Percentiles rank a stretch among this genome's conserved stretches.
Conservation (phyloP, 139 green algal species). For the Spirogloea muscicola region DNA sequence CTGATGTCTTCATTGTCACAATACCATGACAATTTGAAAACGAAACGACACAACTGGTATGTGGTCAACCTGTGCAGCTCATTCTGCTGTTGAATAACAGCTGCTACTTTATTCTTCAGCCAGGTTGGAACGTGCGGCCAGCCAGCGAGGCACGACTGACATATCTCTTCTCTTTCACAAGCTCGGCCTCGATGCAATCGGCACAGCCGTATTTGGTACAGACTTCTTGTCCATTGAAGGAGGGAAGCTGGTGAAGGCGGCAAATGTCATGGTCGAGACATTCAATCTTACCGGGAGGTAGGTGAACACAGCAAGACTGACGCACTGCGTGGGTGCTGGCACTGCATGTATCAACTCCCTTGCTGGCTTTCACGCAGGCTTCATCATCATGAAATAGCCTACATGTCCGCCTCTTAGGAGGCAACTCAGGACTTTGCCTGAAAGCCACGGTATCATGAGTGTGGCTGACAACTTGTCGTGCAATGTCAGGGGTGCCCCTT, state of each 20-base stretch:
- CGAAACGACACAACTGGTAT: too few species aligned
- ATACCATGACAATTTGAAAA: too few species aligned
- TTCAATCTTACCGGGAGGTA: constrained; percentile 1
- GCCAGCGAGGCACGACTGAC: background rate
- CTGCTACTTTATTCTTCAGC: too few species aligned
- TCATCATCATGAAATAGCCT: background rate
- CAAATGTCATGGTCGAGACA: background rate
- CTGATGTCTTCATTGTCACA: too few species aligned
- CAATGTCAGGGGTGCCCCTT: background rate
- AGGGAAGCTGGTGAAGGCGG: background rate
- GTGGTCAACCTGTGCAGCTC: too few species aligned
- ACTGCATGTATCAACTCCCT: background rate
- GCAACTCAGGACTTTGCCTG: too few species aligned
- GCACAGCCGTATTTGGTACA: background rate
- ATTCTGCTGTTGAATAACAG: too few species aligned
- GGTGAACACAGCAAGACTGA: background rate
- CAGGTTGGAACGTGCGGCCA: too few species aligned
- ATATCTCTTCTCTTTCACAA: background rate
- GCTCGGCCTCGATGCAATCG: background rate
- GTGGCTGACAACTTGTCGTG: too few species aligned
- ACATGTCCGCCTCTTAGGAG: background rate
- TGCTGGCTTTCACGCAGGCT: background rate
- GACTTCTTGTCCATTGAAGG: background rate
- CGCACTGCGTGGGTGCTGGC: background rate
- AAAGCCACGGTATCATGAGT: too few species aligned